These are phyloP conservation scores for Trapa bicornis DNA, from an alignment of 345 rosid species.

Conservation along the genomic window DNA sequence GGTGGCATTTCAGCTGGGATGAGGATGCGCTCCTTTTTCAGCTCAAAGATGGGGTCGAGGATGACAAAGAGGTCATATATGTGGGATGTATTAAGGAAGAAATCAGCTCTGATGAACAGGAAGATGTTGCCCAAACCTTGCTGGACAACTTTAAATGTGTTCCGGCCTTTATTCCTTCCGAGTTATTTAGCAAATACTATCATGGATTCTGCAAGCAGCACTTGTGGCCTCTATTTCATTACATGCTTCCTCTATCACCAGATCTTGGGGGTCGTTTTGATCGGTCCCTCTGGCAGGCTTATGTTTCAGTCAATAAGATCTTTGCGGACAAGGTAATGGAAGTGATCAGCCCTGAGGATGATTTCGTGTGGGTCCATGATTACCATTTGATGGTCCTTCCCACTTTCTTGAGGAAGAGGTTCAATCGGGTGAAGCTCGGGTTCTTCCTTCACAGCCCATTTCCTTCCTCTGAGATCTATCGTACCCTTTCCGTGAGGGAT, in stretches of 20 bases:
- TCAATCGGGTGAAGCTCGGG: slow-evolving; percentile 80
- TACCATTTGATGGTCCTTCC: slow-evolving; percentile 94
- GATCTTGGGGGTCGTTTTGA: slow-evolving; percentile 86
- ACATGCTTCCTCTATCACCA: slow-evolving; percentile 87
- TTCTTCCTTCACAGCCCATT: slow-evolving; percentile 92
- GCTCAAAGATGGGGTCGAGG: slow-evolving; percentile 84
- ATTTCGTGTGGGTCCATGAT: slow-evolving; percentile 91
- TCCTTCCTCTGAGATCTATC: slow-evolving; percentile 86
- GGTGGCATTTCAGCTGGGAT: slow-evolving; percentile 72
- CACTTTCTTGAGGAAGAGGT: slow-evolving; percentile 79
- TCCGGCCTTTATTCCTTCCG: slow-evolving; percentile 75
- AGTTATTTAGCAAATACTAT: slow-evolving; percentile 62
- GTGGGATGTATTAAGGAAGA: slow-evolving; percentile 79
- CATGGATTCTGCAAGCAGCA: slow-evolving; percentile 95
- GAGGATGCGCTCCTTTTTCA: slow-evolving; percentile 89
- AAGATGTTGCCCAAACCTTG: slow-evolving; percentile 67
- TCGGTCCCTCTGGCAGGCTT: slow-evolving; percentile 73
- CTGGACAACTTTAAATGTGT: slow-evolving; percentile 88
- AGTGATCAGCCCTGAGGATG: slow-evolving; percentile 88
- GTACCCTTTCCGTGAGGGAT: slow-evolving; percentile 78
- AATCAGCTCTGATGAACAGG: slow-evolving; percentile 52
- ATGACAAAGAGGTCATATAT: slow-evolving; percentile 80
- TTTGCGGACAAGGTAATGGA: slow-evolving; percentile 94
- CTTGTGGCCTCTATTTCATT: slow-evolving; percentile 91
- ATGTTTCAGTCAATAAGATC: slow-evolving; percentile 84